Evolutionary conservation across 78 protist genomes (phyloP), one percentile per base, ranked within the genome.

Genomic region (Guillardia theta): DNA sequence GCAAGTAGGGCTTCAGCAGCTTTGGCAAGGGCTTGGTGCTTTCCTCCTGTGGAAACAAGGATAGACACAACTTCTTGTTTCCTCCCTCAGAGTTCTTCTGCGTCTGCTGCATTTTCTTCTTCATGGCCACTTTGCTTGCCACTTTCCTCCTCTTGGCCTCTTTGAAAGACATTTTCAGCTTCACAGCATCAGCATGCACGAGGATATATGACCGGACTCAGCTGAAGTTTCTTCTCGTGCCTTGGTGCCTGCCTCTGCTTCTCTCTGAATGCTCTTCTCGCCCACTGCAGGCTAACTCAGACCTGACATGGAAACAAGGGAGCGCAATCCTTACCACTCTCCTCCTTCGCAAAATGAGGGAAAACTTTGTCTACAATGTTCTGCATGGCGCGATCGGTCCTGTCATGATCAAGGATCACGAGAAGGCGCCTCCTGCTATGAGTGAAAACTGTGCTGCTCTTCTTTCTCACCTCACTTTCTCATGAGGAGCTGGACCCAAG

Each of bases 361-460:
- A 78, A 78, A 3, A 78, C 90, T 8, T 78, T 78, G 90, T 78
- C 90, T 50, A 78, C 90, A 5, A 78, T 78, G 90, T 78, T 78
- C 48, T 78, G 90, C 90, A 78, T 78, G 24, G 90, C 90, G 19
- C 90, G 45, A 30, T 78, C 90, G 24, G 90, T 44, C 50, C 90
- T 78, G 90, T 6, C 1, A 1, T 3, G 83, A 15, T 24, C 10
- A 12, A 36, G 83, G 39, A 1, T 27, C 21, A 58, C 70, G 27
- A 6, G 15, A 58, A 30, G 70, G 21, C 70, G 27, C 27, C 70
- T 24, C 70, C 27, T 30, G 70, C 70, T 58, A 27, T 58, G 70
- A 27, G 70, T 30, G 70, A 64, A 33, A 64, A 33, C 78, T 30
- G 27, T 24, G 8, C 21, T 30, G 41, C 36, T 64, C n/a, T 12